phyloP scores from a whole-genome alignment of 805 yeast genomes.

The Monosporozyma yasuniensis region DNA sequence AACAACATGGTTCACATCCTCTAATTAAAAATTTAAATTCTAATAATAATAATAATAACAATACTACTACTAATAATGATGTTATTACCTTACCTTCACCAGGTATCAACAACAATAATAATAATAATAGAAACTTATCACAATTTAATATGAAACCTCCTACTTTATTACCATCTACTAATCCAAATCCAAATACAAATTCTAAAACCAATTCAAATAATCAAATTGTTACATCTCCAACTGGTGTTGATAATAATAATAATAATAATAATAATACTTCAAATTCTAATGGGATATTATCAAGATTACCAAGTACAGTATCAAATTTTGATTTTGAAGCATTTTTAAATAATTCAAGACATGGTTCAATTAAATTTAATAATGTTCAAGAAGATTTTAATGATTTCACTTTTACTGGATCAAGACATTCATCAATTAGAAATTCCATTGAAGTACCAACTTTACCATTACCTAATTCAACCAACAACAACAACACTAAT shows the following conservation, averaged over 20 bases:
- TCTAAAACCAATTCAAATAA: neutral
- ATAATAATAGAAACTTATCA: constrained; percentile 2
- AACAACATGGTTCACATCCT: neutral
- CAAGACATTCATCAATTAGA: constrained; percentile 28
- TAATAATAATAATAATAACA: neutral
- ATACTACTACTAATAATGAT: neutral
- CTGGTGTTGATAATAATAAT: constrained; percentile 2
- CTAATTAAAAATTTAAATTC: neutral
- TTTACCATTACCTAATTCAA: neutral
- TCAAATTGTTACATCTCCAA: neutral
- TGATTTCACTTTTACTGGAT: constrained; percentile 23
- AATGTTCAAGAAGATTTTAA: constrained; percentile 19
- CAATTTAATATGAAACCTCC: constrained; percentile 20
- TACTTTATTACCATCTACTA: constrained; percentile 10
- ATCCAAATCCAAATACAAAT: neutral
- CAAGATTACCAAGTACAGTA: neutral
- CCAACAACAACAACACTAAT: neutral
- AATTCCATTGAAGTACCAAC: constrained; percentile 2
- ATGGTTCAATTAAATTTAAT: constrained; percentile 25
- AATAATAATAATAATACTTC: neutral
- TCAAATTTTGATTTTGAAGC: constrained; percentile 5
- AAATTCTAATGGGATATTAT: neutral
- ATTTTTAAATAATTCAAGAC: constrained; percentile 16
- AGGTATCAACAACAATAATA: neutral
- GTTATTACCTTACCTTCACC: neutral